Evolutionary conservation across 345 rosid species (phyloP).

Genomic region (Eucalyptus polybractea): DNA sequence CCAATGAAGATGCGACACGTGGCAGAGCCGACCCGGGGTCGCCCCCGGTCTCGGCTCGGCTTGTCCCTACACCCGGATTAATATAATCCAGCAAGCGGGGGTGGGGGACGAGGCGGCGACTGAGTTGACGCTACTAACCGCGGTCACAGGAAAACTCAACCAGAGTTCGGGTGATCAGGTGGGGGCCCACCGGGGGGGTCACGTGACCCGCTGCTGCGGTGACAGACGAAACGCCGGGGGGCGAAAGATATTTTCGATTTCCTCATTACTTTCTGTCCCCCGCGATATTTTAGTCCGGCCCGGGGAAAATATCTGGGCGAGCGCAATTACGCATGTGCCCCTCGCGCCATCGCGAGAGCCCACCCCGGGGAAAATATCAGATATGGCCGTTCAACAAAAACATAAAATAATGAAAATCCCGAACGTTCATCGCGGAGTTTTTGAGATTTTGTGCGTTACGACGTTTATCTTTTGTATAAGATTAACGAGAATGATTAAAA

Average conservation of each 20-base stretch:
- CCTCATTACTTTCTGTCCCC: background rate
- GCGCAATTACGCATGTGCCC: background rate
- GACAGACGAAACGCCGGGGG: background rate
- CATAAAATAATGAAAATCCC: background rate
- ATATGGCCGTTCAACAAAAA: background rate
- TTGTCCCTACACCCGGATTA: background rate
- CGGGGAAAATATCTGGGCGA: background rate
- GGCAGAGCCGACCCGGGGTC: background rate
- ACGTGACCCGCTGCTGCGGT: background rate
- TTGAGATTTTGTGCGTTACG: background rate
- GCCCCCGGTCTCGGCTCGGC: background rate
- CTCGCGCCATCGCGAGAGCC: background rate
- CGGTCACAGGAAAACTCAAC: background rate
- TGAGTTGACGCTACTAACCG: background rate
- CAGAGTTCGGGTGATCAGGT: background rate
- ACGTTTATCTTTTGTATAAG: background rate
- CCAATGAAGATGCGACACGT: background rate
- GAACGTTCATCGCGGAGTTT: background rate
- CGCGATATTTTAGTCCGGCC: background rate
- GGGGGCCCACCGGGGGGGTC: background rate
- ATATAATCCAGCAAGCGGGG: too few relatives aligned
- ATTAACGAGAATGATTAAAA: background rate
- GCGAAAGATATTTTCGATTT: background rate
- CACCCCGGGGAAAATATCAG: background rate
- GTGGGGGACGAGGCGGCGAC: background rate